A percentile compares a stretch with the other conserved stretches of the same genome.
These are phyloP conservation scores for Laguncularia racemosa DNA, from an alignment of 345 rosid species.

Conservation along the genomic window DNA sequence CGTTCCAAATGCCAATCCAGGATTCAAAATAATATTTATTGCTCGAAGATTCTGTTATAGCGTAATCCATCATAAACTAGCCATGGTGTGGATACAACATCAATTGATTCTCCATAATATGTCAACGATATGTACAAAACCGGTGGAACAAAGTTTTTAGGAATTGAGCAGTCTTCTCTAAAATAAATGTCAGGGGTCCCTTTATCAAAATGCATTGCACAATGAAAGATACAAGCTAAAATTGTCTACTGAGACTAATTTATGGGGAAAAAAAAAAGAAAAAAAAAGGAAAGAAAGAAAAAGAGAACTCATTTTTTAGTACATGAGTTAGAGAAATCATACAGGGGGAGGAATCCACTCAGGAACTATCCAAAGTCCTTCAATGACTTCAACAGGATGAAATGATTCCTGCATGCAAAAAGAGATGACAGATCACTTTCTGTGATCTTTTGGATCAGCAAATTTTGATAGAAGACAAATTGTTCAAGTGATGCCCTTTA, in stretches of 20 bases:
- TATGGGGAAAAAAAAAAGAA: too few species aligned
- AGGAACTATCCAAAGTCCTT: slow-evolving; percentile 82
- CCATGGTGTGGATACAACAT: neutral
- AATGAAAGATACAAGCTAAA: too few species aligned
- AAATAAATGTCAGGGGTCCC: too few species aligned
- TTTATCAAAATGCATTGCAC: too few species aligned
- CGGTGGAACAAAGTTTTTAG: neutral
- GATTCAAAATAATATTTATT: slow-evolving; percentile 68
- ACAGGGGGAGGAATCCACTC: slow-evolving; percentile 81
- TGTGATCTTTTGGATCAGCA: neutral
- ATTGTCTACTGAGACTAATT: too few species aligned
- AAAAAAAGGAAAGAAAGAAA: too few species aligned
- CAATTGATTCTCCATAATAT: neutral
- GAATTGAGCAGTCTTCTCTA: too few species aligned
- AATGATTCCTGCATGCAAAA: slow-evolving; percentile 50
- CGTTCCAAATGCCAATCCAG: slow-evolving; percentile 88
- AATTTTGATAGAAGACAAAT: too few species aligned
- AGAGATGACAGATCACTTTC: slow-evolving; percentile 9
- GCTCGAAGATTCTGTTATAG: slow-evolving; percentile 44
- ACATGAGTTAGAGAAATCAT: slow-evolving; percentile 26
- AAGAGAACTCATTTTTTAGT: slow-evolving; percentile 1
- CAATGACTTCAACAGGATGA: slow-evolving; percentile 54
- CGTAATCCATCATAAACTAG: neutral
- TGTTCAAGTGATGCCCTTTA: too few species aligned
- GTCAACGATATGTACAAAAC: neutral